Base-by-base conservation (phyloP, 768 basidiomycete species). In the Paxillus involutus region DNA sequence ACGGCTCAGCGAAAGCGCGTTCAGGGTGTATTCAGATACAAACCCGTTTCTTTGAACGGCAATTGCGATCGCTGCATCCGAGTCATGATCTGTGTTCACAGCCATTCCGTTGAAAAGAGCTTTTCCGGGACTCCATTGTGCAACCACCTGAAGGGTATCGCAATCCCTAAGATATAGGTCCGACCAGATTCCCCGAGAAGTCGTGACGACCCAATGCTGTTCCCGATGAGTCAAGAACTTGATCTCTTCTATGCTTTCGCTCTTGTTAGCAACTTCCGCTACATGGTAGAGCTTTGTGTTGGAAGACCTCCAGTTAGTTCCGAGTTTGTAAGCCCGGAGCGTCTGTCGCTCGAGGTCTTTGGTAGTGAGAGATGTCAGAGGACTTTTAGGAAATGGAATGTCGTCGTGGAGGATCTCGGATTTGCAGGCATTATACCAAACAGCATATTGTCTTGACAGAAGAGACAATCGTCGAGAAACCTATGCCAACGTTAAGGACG, bases 151-250 rank as follows among this genome's bases (percentile, higher is more conserved):
- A 21, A 81, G 59, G 13, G 61, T 52, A 40, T 59, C 49, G 26
- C 50, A 62, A 51, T 82, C 75, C 82, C 86, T 86, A 17, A 84
- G 60, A 1, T 75, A 72, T 44, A 88, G 59, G 16, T 74, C 71
- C 39, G 82, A 81, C 86, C 86, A 88, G 47, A 88, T 79, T 6
- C 77, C 75, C 55, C 80, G 80, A 4, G 82, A 83, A 9, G 83
- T 74, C 7, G 80, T 80, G 51, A 85, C 47, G 4, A 88, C 49
- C 65, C 80, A 76, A 42, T 65, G 70, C 7, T 72, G 75, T 1
- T 67, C 75, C 37, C 67, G 66, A 6, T 77, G 77, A 8, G 78
- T 79, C 0, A 87, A 51, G 58, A 88, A 82, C 13, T 73, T 77
- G 14, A 87, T 72, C 11, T 82, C 76, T 13, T 79, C 76, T 14